Evolutionary conservation across 83 land plant genomes (phyloP), one percentile per base, ranked within the genome.

Genomic region (Thuja plicata): DNA sequence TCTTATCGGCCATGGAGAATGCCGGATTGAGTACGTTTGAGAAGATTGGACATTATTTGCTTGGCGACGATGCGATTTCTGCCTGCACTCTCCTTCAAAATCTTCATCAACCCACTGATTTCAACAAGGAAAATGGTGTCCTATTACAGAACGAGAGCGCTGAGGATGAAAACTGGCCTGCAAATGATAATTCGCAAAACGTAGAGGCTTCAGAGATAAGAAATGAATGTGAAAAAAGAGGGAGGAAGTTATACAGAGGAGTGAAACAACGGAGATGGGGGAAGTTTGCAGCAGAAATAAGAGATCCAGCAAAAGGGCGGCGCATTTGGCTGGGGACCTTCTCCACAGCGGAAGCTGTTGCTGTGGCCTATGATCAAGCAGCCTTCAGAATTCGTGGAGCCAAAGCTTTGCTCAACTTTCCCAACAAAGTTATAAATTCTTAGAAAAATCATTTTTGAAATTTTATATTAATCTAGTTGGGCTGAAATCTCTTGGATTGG

Each of bases 271-370:
- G 77, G 15, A 12, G 30, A 0, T 11, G 35, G 13, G 77, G 77
- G 37, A 73, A 19, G 70, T 60, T 60, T 60, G 70, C 70, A 60
- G 70, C 70, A 60, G 70, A 60, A 21, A 60, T 60, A 32, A 35
- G 77, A 2, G 77, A 73, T 3, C 77, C 77, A 73, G 77, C 13
- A 9, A 73, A n/a, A 9, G 37, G 77, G 3, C 8, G 35, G 37
- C 77, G 77, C 37, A n/a, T 73, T 73, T 73, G 77, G 77, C 77
- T 73, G 77, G 77, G 77, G 3, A 73, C 77, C 35, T 73, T 73
- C 34, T 35, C 12, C 35, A 73, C 77, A 0, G 77, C 77, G 3
- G 77, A 73, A 32, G 77, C 77, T 73, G 77, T 15, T 8, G 77
- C 77, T 2, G 35, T 11, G 1, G 77, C 77, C 0, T 73, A 73